Percentiles rank a stretch among this genome's conserved stretches.
Conservation (phyloP, 140 eudicot species). For the Bidens hawaiensis region DNA sequence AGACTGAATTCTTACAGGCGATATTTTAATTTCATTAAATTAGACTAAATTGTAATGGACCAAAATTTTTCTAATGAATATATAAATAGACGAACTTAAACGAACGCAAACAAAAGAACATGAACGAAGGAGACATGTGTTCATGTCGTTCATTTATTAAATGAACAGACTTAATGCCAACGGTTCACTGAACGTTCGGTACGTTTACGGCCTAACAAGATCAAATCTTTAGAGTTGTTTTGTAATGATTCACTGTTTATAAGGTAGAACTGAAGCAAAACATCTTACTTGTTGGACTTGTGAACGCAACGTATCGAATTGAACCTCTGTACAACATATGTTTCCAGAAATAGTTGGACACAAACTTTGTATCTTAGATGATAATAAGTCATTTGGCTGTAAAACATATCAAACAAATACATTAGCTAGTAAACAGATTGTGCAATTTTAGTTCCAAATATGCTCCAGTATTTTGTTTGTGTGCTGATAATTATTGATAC, state of each 20-base stretch:
- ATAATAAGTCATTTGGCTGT: conserved; percentile 82
- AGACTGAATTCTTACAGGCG: no score
- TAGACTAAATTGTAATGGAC: no score
- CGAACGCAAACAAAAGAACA: no score
- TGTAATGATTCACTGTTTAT: conserved; percentile 1
- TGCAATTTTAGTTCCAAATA: neutral
- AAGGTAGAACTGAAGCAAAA: conserved; percentile 12
- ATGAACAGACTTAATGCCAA: no score
- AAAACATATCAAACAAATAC: conserved; percentile 7
- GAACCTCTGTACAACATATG: conserved; percentile 92
- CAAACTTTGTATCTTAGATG: conserved; percentile 91
- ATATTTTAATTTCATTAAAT: no score
- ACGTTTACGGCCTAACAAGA: no score
- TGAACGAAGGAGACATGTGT: no score
- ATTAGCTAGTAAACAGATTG: conserved; percentile 4
- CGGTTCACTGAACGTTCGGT: no score
- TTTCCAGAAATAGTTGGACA: conserved; percentile 96
- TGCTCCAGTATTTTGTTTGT: neutral
- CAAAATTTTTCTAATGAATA: no score
- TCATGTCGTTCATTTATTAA: no score
- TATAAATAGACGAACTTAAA: no score
- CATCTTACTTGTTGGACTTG: conserved; percentile 96
- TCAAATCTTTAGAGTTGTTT: conserved; percentile 8
- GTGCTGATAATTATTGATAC: neutral
- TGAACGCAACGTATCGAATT: conserved; percentile 76